Evolutionary conservation across 805 yeast genomes (phyloP).

Genomic region (Candida verbasci): DNA sequence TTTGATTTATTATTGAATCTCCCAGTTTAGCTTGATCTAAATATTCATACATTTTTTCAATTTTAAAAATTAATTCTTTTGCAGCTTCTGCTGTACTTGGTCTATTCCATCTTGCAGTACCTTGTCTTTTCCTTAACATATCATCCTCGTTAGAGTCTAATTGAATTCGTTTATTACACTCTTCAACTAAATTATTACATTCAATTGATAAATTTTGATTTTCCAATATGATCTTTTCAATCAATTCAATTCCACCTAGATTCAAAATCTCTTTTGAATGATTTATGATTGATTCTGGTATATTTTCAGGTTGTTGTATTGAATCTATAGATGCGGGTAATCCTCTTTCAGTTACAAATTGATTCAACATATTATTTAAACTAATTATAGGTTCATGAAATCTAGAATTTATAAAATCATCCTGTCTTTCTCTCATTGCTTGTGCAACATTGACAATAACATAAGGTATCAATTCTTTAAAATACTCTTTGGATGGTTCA

Average conservation of each 20-base stretch:
- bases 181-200: conserved; percentile 39
- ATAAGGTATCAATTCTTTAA: conserved; percentile 64
- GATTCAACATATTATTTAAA: conserved; percentile 41
- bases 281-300: conserved; percentile 55
- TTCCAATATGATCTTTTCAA: conserved; percentile 43
- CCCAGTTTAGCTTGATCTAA: conserved; percentile 56
- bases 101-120: conserved; percentile 53
- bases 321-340: conserved; percentile 63
- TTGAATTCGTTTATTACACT: conserved; percentile 41
- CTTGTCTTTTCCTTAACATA: conserved; percentile 45
- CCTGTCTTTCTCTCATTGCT: conserved; percentile 65
- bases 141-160: conserved; percentile 56
- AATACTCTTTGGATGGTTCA: conserved; percentile 29
- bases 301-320: conserved; percentile 48
- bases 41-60: conserved; percentile 44
- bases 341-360: conserved; percentile 43
- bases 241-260: conserved; percentile 46
- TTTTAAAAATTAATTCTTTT: conserved; percentile 30
- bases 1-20: conserved; percentile 48
- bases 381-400: conserved; percentile 44
- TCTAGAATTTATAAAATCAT: conserved; percentile 45
- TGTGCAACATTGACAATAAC: conserved; percentile 60
- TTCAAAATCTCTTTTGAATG: conserved; percentile 52
- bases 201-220: conserved; percentile 40
- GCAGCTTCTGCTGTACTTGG: conserved; percentile 43